phyloP scores from a whole-genome alignment of 345 rosid species.

The Hibiscus tridactylites region DNA sequence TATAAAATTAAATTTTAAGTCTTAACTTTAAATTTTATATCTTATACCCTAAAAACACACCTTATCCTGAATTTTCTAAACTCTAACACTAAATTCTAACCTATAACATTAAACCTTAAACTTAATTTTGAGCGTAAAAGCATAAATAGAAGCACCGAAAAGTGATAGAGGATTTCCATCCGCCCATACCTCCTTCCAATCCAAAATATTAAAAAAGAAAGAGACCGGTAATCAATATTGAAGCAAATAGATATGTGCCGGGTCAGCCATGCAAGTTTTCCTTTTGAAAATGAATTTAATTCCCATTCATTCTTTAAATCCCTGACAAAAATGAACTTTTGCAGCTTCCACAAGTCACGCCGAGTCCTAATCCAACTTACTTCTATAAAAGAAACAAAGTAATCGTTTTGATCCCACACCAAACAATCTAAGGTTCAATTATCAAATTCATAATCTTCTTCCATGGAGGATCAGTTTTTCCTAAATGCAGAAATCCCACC shows the following conservation, averaged over 20 bases:
- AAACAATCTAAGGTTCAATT: neutral
- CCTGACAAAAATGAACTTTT: no score
- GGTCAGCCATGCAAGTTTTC: neutral
- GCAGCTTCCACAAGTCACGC: no score
- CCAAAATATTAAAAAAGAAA: neutral
- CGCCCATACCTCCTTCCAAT: no score
- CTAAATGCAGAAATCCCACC: constrained; percentile 23
- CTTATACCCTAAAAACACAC: no score
- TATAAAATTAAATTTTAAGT: no score
- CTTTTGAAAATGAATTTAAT: neutral
- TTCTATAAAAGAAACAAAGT: neutral
- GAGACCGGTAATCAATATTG: neutral
- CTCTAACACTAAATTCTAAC: no score
- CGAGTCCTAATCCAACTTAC: neutral
- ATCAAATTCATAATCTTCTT: neutral
- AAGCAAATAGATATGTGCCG: neutral
- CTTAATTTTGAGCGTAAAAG: no score
- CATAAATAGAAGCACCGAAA: no score
- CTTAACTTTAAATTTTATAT: no score
- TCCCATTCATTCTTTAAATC: neutral
- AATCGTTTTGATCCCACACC: constrained; percentile 30
- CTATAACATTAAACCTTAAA: no score
- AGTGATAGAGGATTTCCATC: neutral
- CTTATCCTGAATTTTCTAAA: no score
- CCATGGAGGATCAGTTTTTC: constrained; percentile 39